phyloP scores from a whole-genome alignment of 106 monocot species.

The Phalaenopsis equestris region DNA sequence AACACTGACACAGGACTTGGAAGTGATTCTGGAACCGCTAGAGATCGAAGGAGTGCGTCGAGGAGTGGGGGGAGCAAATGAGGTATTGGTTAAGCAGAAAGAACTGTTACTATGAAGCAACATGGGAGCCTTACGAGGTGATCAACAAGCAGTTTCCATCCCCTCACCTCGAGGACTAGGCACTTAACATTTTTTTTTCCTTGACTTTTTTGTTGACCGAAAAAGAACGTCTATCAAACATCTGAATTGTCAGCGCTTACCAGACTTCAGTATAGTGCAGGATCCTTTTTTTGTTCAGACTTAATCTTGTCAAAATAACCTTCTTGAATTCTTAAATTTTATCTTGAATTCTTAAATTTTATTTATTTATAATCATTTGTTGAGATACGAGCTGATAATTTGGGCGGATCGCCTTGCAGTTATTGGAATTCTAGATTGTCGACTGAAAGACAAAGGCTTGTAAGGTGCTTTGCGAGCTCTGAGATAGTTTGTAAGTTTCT shows the following conservation, averaged over 20 bases:
- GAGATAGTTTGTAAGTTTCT: constrained; percentile 75
- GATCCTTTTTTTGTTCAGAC: background rate
- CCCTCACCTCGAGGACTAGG: no score
- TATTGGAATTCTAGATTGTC: constrained; percentile 96
- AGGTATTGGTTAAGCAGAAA: no score
- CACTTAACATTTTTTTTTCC: background rate
- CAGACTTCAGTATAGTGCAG: background rate
- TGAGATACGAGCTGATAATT: background rate
- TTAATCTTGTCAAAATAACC: background rate
- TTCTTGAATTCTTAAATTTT: background rate
- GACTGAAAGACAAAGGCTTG: constrained; percentile 84
- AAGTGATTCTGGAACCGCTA: no score
- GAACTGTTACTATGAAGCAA: no score
- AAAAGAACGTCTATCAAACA: background rate
- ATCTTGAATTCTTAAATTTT: background rate
- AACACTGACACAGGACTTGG: no score
- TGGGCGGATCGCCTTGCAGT: constrained; percentile 27
- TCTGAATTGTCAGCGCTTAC: background rate
- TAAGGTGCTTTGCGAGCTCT: constrained; percentile 41
- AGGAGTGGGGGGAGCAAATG: no score
- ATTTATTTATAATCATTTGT: constrained; percentile 1
- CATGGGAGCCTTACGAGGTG: no score
- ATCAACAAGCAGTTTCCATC: no score
- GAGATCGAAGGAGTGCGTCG: no score
- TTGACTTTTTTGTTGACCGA: background rate